Evolutionary conservation across 2,329 filamentous ascomycete species (phyloP).

Genomic region (Colletotrichum sp.): DNA sequence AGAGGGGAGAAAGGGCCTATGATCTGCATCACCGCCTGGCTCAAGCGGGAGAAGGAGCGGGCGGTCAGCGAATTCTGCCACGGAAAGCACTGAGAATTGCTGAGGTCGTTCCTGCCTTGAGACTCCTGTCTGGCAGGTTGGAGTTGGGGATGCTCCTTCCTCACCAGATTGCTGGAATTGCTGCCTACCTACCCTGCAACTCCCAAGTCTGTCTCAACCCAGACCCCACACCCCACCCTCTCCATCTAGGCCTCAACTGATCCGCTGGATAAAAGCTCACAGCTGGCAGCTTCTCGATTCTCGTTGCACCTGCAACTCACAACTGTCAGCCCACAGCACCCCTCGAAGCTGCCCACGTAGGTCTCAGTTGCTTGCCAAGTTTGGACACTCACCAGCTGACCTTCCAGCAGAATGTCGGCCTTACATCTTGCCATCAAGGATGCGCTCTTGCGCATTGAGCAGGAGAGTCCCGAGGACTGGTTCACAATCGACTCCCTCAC

Average conservation of each 20-base stretch:
- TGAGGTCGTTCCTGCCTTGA: neutral
- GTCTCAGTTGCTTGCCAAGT: neutral
- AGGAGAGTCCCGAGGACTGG: neutral
- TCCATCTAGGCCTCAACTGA: accelerated
- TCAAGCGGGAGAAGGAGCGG: neutral
- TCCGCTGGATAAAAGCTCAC: neutral
- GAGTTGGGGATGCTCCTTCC: neutral
- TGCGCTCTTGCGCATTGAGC: neutral
- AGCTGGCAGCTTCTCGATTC: neutral
- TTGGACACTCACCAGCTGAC: accelerated
- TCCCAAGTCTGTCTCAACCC: neutral
- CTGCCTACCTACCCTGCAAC: neutral
- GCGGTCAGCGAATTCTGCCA: neutral
- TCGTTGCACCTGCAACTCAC: neutral
- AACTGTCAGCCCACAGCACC: neutral
- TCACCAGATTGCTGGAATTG: neutral
- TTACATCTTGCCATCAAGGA: neutral
- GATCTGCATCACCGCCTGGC: neutral
- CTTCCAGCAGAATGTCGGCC: neutral
- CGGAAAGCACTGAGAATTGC: neutral
- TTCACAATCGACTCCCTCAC: neutral
- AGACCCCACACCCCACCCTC: neutral
- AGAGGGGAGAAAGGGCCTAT: neutral
- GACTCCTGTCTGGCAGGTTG: neutral
- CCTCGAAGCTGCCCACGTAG: neutral